Percentiles rank a stretch among this genome's conserved stretches.
Evolutionary conservation across 2,329 filamentous ascomycete genomes (phyloP).

Genomic region (Apiospora rasikravindrae): DNA sequence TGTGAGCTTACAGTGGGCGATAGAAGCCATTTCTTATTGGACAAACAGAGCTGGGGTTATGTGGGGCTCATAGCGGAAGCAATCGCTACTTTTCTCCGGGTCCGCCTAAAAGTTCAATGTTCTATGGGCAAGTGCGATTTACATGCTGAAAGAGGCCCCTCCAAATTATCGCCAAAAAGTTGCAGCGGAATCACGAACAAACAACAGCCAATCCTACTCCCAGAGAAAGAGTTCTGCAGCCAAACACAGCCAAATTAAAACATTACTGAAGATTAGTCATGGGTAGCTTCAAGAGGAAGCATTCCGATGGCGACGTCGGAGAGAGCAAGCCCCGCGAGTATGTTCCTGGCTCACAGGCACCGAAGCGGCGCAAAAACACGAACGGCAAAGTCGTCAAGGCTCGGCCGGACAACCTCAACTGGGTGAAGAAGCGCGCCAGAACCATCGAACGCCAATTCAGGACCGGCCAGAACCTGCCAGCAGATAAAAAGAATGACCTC

Average conservation of each 20-base stretch:
- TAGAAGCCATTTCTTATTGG: background rate
- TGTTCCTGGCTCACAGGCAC: conserved; percentile 11
- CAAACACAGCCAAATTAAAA: background rate
- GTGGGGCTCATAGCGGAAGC: background rate
- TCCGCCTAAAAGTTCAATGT: conserved; percentile 11
- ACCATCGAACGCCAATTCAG: conserved; percentile 71
- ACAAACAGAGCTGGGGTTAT: background rate
- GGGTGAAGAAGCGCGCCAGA: conserved; percentile 74
- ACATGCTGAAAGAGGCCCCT: background rate
- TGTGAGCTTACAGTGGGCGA: background rate
- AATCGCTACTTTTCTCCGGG: conserved; percentile 12
- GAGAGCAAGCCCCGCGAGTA: conserved; percentile 23
- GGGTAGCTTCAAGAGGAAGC: conserved; percentile 39
- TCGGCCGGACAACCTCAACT: conserved; percentile 55
- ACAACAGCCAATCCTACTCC: background rate
- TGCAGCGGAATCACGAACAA: background rate
- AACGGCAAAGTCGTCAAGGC: conserved; percentile 35
- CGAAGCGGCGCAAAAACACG: conserved; percentile 40
- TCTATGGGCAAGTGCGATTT: background rate
- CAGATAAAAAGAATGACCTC: conserved; percentile 69
- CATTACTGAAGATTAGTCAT: background rate
- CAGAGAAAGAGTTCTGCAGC: background rate
- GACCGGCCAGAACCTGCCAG: conserved; percentile 66
- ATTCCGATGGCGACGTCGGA: conserved; percentile 32
- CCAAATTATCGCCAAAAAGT: background rate